Evolutionary conservation across 306 rosid species (phyloP), one percentile per base, ranked within the genome.

Genomic region (Trifolium fragiferum): DNA sequence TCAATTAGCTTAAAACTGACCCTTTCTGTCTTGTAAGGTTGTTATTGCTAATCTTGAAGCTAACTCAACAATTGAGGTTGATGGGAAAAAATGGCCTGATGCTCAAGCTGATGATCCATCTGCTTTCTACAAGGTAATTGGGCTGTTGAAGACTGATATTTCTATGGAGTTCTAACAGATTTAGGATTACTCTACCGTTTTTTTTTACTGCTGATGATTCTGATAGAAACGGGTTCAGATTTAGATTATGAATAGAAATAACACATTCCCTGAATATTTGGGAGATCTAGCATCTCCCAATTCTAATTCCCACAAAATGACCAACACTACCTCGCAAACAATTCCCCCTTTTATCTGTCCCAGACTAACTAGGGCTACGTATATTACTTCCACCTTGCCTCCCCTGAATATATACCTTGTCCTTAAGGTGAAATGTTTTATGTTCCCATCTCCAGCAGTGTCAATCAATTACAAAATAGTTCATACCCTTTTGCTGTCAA

Each of bases 61-160:
- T 53, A 88, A 80, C 87, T 80, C 86, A 76, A 66, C 77, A 46
- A 74, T 82, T 72, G 90, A 92, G 63, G 93, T 92, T 65, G 97
- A 90, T 60, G 99, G 92, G 63, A 92, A 88, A 87, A 92, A 78
- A 76, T 87, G 92, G 95, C 97, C 98, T n/a, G 97, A 94, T 82
- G 93, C 89, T 81, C 88, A 86, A 73, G 79, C 77, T 23, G 93
- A 89, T 77, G 90, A 90, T 75, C 71, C 84, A 43, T 89, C 93
- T 68, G 91, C 92, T 70, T 82, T 82, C 53, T 94, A 94, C 84
- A 89, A 92, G 97, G 99, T 94, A 41, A 14, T 47, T 70, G 60
- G 57, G 41, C 75, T 73, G 66, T 41, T 62, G 27, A 72, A 84
- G 46, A 74, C 76, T 49, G 25, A 14, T 62, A 15, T 74, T 58